Evolutionary conservation across 345 rosid genomes (phyloP).

Genomic region (Gynandropsis gynandra): DNA sequence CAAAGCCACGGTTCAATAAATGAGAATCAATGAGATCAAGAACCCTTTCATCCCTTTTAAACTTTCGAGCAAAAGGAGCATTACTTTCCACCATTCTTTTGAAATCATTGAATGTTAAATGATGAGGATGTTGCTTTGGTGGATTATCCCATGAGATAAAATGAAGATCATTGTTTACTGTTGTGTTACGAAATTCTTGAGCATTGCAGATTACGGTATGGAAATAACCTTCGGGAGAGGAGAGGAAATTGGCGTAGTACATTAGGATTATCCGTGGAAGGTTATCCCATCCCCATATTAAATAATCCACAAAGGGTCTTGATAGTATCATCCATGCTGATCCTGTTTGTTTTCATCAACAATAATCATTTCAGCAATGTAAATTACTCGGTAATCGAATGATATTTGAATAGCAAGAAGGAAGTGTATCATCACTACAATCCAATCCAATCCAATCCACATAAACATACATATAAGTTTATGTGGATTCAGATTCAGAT

Average conservation of each 20-base stretch:
- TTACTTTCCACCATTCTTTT: slow-evolving; percentile 48
- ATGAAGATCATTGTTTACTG: slow-evolving; percentile 70
- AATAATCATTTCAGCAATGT: no score
- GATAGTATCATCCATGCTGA: slow-evolving; percentile 88
- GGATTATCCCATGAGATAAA: slow-evolving; percentile 82
- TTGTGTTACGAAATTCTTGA: slow-evolving; percentile 56
- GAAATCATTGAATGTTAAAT: slow-evolving; percentile 46
- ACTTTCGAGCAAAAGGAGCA: slow-evolving; percentile 68
- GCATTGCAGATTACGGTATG: slow-evolving; percentile 72
- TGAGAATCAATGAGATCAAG: slow-evolving; percentile 56
- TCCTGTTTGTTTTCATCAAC: no score
- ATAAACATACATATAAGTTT: no score
- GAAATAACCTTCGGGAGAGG: slow-evolving; percentile 83
- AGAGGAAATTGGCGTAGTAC: slow-evolving; percentile 69
- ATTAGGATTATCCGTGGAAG: slow-evolving; percentile 59
- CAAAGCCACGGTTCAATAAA: slow-evolving; percentile 42
- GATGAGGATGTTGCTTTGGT: slow-evolving; percentile 74
- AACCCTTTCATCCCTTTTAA: slow-evolving; percentile 43
- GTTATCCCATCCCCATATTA: slow-evolving; percentile 86
- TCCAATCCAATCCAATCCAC: no score
- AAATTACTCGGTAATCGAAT: no score
- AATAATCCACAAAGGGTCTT: slow-evolving; percentile 61
- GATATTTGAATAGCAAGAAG: no score
- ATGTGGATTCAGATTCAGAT: no score
- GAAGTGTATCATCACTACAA: no score